phyloP scores from a whole-genome alignment of 2,329 filamentous ascomycete genomes.

The Trichoderma sp. region DNA sequence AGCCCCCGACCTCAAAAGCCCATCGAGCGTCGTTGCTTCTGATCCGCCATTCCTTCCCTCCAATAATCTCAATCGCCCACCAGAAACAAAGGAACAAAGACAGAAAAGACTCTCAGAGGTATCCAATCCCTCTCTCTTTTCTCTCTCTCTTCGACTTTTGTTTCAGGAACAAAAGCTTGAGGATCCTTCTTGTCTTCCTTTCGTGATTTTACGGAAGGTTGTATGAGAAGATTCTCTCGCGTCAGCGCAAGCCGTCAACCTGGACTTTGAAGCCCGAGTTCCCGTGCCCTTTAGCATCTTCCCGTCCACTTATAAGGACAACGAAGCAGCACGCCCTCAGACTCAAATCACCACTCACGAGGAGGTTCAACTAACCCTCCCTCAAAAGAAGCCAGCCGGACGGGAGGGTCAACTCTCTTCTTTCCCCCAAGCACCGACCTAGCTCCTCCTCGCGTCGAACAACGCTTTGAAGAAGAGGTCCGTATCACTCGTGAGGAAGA shows the following conservation, averaged over 20 bases:
- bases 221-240: conserved; percentile 67
- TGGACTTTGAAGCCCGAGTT: conserved; percentile 99
- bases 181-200: conserved; percentile 70
- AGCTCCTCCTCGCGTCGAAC: conserved; percentile 63
- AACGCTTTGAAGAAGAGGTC: conserved; percentile 80
- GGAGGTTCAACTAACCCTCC: conserved; percentile 83
- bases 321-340: conserved; percentile 47
- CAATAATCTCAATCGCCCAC: conserved; percentile 43
- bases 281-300: conserved; percentile 99
- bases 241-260: conserved; percentile 82
- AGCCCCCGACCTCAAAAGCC: conserved; percentile 44
- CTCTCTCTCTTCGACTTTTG: conserved; percentile 50
- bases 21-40: conserved; percentile 37
- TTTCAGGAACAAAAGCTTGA: conserved; percentile 64
- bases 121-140: conserved; percentile 37
- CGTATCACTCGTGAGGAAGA: conserved; percentile 77
- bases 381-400: conserved; percentile 77
- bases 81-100: conserved; percentile 34
- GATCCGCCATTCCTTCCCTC: conserved; percentile 34
- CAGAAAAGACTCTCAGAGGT: conserved; percentile 41
- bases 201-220: conserved; percentile 58
- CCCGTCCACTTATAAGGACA: conserved; percentile 89
- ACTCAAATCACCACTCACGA: conserved; percentile 68
- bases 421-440: conserved; percentile 55
- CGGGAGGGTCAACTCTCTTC: conserved; percentile 94